Conservation (phyloP, 2,329 filamentous ascomycete species). For the Venturia oleaginea region DNA sequence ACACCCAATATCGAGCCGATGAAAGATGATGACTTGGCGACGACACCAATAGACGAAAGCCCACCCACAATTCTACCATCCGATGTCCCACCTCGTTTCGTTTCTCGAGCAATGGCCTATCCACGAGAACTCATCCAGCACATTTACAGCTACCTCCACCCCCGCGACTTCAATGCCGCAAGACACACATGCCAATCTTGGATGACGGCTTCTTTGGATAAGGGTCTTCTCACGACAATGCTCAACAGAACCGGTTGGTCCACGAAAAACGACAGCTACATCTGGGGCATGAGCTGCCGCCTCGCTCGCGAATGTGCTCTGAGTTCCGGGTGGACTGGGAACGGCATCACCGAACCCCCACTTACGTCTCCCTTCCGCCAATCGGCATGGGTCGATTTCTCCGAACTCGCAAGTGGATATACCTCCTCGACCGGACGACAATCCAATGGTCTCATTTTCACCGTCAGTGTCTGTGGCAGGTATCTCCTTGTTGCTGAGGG, state of each 20-base stretch:
- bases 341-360: conserved; percentile 16
- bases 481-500: conserved; percentile 49
- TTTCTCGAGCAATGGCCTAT: conserved; percentile 25
- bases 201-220: conserved; percentile 50
- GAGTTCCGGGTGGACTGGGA: conserved; percentile 32
- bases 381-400: conserved; percentile 24
- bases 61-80: neutral
- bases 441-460: conserved; percentile 34
- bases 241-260: conserved; percentile 48
- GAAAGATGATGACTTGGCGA: neutral
- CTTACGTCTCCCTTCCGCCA: neutral
- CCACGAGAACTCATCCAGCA: conserved; percentile 43
- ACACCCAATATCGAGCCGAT: neutral
- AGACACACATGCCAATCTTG: conserved; percentile 51
- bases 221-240: conserved; percentile 42
- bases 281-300: conserved; percentile 35
- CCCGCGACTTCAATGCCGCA: conserved; percentile 50
- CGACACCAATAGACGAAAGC: neutral
- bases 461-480: conserved; percentile 48
- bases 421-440: conserved; percentile 14
- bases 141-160: conserved; percentile 37
- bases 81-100: conserved; percentile 17
- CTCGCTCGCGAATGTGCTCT: conserved; percentile 44
- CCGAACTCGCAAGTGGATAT: conserved; percentile 23
- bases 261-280: conserved; percentile 16